Conservation (phyloP, 257 asterid species). For the Solanum virginianum region DNA sequence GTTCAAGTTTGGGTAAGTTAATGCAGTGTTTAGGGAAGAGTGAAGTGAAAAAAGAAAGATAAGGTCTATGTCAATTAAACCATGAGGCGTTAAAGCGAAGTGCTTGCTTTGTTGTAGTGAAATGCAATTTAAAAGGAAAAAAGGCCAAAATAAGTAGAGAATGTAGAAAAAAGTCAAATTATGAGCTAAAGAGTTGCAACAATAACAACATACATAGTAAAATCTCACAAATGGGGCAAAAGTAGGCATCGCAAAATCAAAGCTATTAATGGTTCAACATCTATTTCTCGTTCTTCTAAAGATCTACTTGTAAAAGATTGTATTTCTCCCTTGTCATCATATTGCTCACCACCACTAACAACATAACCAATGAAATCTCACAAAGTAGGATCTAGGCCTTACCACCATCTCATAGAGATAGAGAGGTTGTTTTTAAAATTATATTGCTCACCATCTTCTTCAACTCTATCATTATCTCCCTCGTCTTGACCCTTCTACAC, state of each 20-base stretch:
- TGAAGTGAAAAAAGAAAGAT: not conserved
- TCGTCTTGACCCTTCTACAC: too few relatives aligned
- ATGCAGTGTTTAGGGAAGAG: not conserved
- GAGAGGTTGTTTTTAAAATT: too few relatives aligned
- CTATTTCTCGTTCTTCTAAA: too few relatives aligned
- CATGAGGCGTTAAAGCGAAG: not conserved
- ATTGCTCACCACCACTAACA: too few relatives aligned
- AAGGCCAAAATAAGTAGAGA: too few relatives aligned
- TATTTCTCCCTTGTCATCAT: not conserved
- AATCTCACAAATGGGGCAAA: too few relatives aligned
- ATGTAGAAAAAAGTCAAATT: not conserved
- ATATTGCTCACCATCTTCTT: not conserved
- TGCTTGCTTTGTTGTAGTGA: not conserved
- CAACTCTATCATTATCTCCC: not conserved
- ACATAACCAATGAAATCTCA: too few relatives aligned
- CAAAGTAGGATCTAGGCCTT: too few relatives aligned
- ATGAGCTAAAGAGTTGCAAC: not conserved
- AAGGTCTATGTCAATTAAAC: not conserved
- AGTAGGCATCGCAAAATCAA: not conserved
- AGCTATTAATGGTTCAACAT: too few relatives aligned
- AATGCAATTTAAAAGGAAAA: too few relatives aligned
- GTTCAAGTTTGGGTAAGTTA: not conserved
- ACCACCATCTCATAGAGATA: too few relatives aligned
- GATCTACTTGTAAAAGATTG: not conserved
- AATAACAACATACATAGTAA: too few relatives aligned